Percentiles rank a stretch among this genome's conserved stretches.
phyloP scores from a whole-genome alignment of 352 stramenopile genomes.

The Pythium plurisporium region DNA sequence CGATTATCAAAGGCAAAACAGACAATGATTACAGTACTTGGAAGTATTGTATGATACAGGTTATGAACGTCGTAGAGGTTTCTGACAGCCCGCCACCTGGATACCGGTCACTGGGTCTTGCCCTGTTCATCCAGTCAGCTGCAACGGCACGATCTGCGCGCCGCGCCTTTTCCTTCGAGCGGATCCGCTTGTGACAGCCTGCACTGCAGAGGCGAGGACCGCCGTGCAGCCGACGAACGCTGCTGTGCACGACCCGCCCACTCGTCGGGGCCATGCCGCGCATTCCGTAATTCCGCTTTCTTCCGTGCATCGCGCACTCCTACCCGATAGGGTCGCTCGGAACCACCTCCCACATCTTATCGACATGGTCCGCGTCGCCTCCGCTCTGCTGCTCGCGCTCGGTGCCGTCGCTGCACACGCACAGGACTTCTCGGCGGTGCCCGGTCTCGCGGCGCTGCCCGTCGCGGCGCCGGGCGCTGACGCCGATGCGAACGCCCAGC shows the following conservation, averaged over 20 bases:
- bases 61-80: background rate
- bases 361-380: conserved; percentile 7
- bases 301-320: background rate
- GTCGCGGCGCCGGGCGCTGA: background rate
- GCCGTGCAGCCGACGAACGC: background rate
- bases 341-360: background rate
- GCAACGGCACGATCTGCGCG: background rate
- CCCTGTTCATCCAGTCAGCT: conserved; percentile 10
- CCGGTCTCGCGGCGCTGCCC: background rate
- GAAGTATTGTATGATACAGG: background rate
- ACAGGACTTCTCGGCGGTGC: conserved; percentile 5
- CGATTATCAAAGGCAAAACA: background rate
- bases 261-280: background rate
- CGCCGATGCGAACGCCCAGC: background rate
- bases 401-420: background rate
- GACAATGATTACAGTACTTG: background rate
- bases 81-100: background rate
- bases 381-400: conserved; percentile 12
- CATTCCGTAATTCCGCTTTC: conserved; percentile 4
- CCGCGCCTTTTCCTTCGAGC: conserved; percentile 11
- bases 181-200: background rate
- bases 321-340: background rate
- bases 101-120: conserved; percentile 5
- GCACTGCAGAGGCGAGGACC: background rate
- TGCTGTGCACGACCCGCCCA: background rate